Evolutionary conservation across 139 green algal genomes (phyloP), one percentile per base, ranked within the genome.

Genomic region (Coelastrella sp.): DNA sequence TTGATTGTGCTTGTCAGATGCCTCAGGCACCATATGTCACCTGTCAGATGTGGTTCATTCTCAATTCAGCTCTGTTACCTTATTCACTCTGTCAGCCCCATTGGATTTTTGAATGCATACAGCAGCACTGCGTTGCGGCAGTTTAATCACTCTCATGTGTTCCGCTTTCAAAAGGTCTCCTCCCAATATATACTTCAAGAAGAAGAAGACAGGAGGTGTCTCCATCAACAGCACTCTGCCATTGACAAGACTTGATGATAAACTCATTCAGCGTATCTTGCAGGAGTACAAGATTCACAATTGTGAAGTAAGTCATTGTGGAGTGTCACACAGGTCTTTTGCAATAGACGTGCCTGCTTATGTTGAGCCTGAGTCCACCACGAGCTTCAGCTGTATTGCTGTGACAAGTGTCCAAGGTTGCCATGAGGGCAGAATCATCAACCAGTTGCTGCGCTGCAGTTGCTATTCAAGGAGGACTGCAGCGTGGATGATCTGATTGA

Each of bases 401-500:
- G n/a, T n/a, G n/a, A n/a, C n/a, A n/a, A n/a, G n/a, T n/a, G n/a
- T n/a, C n/a, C n/a, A n/a, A n/a, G n/a, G n/a, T n/a, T n/a, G n/a
- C n/a, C n/a, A n/a, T n/a, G n/a, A n/a, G n/a, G n/a, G n/a, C n/a
- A n/a, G n/a, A n/a, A n/a, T n/a, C n/a, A n/a, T n/a, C n/a, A n/a
- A n/a, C n/a, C n/a, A n/a, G n/a, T n/a, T n/a, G n/a, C n/a, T n/a
- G 3, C 27, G 9, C 21, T 64, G 15, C 81, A 86, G 88, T 64
- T 94, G 66, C 91, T 99, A 50, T 93, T 99, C 77, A 95, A 96
- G 84, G 96, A 98, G 85, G 96, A 98, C 82, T 89, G 79, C 84
- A 95, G 89, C 5, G 93, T 98, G 30, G 96, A 98, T 79, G 94
- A 99, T 80, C 91, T 99, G 7, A 99, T 99, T 60, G 98, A 99